Percentiles rank a stretch among this genome's conserved stretches.
These are phyloP conservation scores for Akanthomyces lecanii DNA, from an alignment of 2,329 filamentous ascomycete genomes.

Conservation along the genomic window DNA sequence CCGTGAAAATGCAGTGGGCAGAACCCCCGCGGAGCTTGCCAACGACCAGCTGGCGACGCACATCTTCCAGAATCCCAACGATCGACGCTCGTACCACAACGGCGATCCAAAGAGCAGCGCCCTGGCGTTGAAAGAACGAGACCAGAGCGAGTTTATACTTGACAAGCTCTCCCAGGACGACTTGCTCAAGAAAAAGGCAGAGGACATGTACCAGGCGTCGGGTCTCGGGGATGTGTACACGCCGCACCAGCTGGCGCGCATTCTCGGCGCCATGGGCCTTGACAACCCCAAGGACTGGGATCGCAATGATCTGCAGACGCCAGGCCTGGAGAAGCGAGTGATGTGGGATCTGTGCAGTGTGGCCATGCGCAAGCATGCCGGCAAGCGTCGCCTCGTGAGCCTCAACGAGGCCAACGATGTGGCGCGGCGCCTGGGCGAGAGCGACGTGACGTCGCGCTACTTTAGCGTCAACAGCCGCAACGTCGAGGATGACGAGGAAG, in stretches of 20 bases:
- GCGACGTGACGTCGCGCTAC: slow-evolving; percentile 36
- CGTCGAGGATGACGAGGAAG: slow-evolving; percentile 26
- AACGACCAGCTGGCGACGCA: slow-evolving; percentile 47
- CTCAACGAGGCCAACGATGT: slow-evolving; percentile 57
- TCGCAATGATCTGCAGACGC: slow-evolving; percentile 11
- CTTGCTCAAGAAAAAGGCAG: slow-evolving; percentile 1
- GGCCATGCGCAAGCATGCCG: slow-evolving; percentile 28
- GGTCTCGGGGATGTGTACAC: slow-evolving; percentile 29
- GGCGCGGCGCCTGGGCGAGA: slow-evolving; percentile 51
- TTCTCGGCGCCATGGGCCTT: slow-evolving; percentile 27
- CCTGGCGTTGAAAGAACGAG: background rate
- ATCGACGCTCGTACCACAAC: background rate
- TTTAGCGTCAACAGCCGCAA: slow-evolving; percentile 31
- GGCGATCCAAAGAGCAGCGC: slow-evolving; percentile 9
- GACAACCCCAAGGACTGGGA: slow-evolving; percentile 18
- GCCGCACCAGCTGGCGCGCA: slow-evolving; percentile 23
- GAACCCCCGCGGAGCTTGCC: slow-evolving; percentile 66
- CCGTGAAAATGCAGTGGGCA: slow-evolving; percentile 72
- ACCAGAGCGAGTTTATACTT: slow-evolving; percentile 16
- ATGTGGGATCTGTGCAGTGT: slow-evolving; percentile 34
- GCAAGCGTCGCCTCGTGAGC: slow-evolving; percentile 47
- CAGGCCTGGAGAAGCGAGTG: slow-evolving; percentile 21
- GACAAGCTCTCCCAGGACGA: slow-evolving; percentile 7
- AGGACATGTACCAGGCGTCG: slow-evolving; percentile 23
- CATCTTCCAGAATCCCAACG: slow-evolving; percentile 28